Conservation (phyloP, 345 rosid genomes). For the Erodium maritimum region DNA sequence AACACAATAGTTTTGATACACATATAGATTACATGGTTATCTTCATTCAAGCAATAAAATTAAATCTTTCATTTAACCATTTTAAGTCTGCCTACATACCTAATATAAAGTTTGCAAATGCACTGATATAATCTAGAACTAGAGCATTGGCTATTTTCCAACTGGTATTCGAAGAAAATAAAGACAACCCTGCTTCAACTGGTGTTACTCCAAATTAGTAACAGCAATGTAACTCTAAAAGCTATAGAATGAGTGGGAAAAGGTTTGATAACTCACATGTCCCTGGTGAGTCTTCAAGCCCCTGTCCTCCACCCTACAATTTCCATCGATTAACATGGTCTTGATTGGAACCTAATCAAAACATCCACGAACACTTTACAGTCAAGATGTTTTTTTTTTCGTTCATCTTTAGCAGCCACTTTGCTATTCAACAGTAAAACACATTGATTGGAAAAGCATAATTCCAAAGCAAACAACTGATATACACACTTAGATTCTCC, state of each 20-base stretch:
- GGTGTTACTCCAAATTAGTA: neutral
- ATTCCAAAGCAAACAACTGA: neutral
- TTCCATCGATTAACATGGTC: constrained; percentile 86
- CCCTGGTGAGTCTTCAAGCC: constrained; percentile 99
- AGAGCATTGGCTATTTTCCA: neutral
- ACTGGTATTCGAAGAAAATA: neutral
- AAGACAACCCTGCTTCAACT: neutral
- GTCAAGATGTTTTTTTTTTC: constrained; percentile 5
- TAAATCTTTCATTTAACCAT: neutral
- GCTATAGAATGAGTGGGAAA: neutral
- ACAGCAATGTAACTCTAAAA: neutral
- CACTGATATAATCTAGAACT: neutral
- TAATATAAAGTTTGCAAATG: no score
- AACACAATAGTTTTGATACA: no score
- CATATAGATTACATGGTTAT: no score
- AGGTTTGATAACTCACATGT: constrained; percentile 41
- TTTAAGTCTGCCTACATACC: neutral
- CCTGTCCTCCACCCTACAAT: constrained; percentile 97
- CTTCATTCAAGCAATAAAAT: no score
- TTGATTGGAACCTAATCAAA: constrained; percentile 81
- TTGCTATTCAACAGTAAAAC: neutral
- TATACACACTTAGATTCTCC: neutral
- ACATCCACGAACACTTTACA: constrained; percentile 9
- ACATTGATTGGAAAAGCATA: neutral
- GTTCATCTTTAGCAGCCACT: neutral